phyloP scores from a whole-genome alignment of 352 stramenopile genomes.

The Phytophthora multivora region DNA sequence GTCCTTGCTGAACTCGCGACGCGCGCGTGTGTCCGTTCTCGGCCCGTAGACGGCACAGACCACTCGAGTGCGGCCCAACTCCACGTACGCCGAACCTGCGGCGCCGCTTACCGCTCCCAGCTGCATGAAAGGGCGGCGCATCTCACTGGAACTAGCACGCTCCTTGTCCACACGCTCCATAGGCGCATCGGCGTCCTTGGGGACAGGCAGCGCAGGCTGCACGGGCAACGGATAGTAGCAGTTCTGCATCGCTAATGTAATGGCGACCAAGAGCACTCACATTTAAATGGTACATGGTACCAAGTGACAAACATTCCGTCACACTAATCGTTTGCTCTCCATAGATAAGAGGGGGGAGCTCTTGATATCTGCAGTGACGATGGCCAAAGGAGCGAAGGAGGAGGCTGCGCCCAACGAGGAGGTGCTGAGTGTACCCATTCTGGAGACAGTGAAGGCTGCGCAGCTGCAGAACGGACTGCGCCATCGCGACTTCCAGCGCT shows the following conservation, averaged over 20 bases:
- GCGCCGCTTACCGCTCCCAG: constrained; percentile 81
- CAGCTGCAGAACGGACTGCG: constrained; percentile 91
- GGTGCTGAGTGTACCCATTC: constrained; percentile 60
- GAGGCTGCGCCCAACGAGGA: constrained; percentile 30
- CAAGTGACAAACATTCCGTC: constrained; percentile 1
- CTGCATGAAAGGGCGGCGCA: constrained; percentile 88
- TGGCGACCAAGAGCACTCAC: background rate
- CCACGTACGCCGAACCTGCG: constrained; percentile 89
- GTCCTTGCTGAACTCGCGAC: constrained; percentile 85
- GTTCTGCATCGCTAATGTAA: constrained; percentile 73
- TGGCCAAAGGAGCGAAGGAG: constrained; percentile 42
- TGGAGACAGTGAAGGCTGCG: constrained; percentile 89
- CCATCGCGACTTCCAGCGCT: constrained; percentile 91
- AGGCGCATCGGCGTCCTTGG: constrained; percentile 30
- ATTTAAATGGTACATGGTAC: too few relatives aligned
- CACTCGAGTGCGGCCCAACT: constrained; percentile 87
- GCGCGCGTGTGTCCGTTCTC: constrained; percentile 73
- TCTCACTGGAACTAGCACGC: constrained; percentile 71
- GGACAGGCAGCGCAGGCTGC: constrained; percentile 25
- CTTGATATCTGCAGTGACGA: constrained; percentile 33
- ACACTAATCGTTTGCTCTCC: background rate
- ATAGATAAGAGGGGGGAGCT: constrained; percentile 4
- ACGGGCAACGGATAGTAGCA: constrained; percentile 75
- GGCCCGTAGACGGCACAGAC: constrained; percentile 90
- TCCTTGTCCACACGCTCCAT: constrained; percentile 46